Conservation (phyloP, 305 asterid species). For the Fraxinus ornus region DNA sequence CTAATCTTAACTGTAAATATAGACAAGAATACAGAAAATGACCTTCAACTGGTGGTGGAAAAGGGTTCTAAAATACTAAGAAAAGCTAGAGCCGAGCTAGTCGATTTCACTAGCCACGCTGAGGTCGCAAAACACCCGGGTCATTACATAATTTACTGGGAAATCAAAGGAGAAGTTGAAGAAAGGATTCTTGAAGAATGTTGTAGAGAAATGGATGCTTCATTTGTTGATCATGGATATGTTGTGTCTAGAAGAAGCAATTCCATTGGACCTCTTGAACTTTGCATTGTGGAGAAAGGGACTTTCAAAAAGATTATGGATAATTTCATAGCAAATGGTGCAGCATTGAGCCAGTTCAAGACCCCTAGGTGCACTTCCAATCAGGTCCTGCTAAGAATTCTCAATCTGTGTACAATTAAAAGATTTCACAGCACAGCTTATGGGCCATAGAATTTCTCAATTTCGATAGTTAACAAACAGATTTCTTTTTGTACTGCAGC, state of each 20-base stretch:
- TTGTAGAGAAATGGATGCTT: constrained; percentile 68
- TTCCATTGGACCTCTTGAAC: constrained; percentile 71
- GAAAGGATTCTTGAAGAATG: constrained; percentile 53
- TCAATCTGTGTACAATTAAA: constrained; percentile 42
- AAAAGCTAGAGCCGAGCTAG: constrained; percentile 47
- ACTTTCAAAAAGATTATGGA: constrained; percentile 77
- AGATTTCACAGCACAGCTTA: constrained; percentile 65
- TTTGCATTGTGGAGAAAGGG: constrained; percentile 71
- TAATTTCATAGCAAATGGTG: constrained; percentile 59
- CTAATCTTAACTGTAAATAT: constrained; percentile 62
- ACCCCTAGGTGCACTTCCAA: constrained; percentile 75
- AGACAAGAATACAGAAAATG: constrained; percentile 74
- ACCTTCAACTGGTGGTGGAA: constrained; percentile 66
- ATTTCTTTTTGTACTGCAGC: background rate
- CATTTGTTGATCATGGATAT: constrained; percentile 74
- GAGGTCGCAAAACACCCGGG: constrained; percentile 54
- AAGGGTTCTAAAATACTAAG: constrained; percentile 44
- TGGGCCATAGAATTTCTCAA: constrained; percentile 16
- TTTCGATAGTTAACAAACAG: background rate
- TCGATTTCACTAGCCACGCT: constrained; percentile 84
- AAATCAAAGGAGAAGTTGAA: constrained; percentile 58
- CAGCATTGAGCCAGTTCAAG: constrained; percentile 78
- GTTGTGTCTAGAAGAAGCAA: constrained; percentile 60
- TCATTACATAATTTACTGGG: constrained; percentile 75
- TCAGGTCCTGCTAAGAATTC: constrained; percentile 49